Base-by-base conservation (phyloP, 225 moss, liverwort and hornwort species). In the Thuidium tamariscinum region DNA sequence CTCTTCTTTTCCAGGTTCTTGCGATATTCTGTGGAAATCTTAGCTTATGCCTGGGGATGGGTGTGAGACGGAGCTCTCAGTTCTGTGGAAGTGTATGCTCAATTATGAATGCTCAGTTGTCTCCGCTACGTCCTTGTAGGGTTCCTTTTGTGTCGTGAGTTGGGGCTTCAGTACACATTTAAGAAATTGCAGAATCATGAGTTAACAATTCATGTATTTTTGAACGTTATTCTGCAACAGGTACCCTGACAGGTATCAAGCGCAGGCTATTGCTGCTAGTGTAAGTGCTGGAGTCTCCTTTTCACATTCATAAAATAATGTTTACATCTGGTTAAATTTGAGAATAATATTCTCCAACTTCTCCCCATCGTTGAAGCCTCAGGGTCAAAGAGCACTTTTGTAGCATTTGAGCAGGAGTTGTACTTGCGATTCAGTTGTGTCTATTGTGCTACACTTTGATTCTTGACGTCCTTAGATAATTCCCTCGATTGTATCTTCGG, bases 241-340 rank as follows among this genome's bases (percentile, higher is more conserved):
- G 88, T 97, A 97, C 74, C 94, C 92, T 83, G 97, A 97, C 91
- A 89, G 49, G 59, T 92, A 94, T 88, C 97, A 97, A 89, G 97
- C 93, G 37, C 87, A 91, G 86, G 97, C 97, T 67, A 87, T 97
- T 60, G 96, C 93, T 87, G 89, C 94, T 51, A 95, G 93, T 88
- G 97, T 97, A 93, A 66, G 94, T 93, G 41, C 39, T 62, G 61
- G 65, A 41, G 17, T 32, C 57, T 59, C 77, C 68, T 80, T 82
- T 83, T 62, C 41, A 65, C 57, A 19, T 71, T 81, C 67, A 3
- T 81, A 20, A 64, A 66, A 29, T 55, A 61, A 52, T 25, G 57
- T 80, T 81, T 57, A 85, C 41, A 70, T 68, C 72, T 79, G 32
- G 41, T 63, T 54, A 69, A 32, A 65, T 78, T 15, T 26, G 72